Conservation (phyloP, 2,329 filamentous ascomycete species). For the Stemphylium beticola region DNA sequence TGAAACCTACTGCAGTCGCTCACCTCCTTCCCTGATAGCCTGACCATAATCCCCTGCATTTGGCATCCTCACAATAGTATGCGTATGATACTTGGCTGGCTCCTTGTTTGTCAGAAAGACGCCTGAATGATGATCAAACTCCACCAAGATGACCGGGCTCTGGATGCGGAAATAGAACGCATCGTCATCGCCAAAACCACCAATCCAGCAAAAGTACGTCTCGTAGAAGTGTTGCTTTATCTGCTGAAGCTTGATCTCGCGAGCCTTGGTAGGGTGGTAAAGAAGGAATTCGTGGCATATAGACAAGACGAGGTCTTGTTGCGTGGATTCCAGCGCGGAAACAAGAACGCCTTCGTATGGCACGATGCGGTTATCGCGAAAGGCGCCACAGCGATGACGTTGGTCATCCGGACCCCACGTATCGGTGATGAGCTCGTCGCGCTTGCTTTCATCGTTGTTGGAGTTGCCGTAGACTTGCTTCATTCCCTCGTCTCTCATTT, state of each 20-base stretch:
- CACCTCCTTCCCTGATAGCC: slow-evolving; percentile 49
- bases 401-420: slow-evolving; percentile 84
- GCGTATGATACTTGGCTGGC: slow-evolving; percentile 79
- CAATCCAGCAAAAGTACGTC: slow-evolving; percentile 83
- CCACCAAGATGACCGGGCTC: slow-evolving; percentile 74
- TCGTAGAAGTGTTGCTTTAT: slow-evolving; percentile 65
- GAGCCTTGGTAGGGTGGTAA: slow-evolving; percentile 67
- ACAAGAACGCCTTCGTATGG: slow-evolving; percentile 72
- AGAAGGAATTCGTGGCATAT: slow-evolving; percentile 71
- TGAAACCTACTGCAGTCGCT: slow-evolving; percentile 23
- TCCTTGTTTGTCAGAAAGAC: slow-evolving; percentile 77
- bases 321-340: slow-evolving; percentile 53
- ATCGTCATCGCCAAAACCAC: slow-evolving; percentile 68
- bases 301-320: slow-evolving; percentile 62
- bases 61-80: slow-evolving; percentile 73
- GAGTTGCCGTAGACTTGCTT: slow-evolving; percentile 50
- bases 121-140: slow-evolving; percentile 82
- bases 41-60: slow-evolving; percentile 79
- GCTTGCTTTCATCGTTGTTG: slow-evolving; percentile 31
- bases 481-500: slow-evolving; percentile 70
- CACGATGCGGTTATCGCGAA: slow-evolving; percentile 77
- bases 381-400: slow-evolving; percentile 77
- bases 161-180: slow-evolving; percentile 81
- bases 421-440: slow-evolving; percentile 55
- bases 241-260: slow-evolving; percentile 61